These are phyloP conservation scores for Elsinoe arachidis DNA, from an alignment of 2,329 filamentous ascomycete genomes.

Conservation along the genomic window DNA sequence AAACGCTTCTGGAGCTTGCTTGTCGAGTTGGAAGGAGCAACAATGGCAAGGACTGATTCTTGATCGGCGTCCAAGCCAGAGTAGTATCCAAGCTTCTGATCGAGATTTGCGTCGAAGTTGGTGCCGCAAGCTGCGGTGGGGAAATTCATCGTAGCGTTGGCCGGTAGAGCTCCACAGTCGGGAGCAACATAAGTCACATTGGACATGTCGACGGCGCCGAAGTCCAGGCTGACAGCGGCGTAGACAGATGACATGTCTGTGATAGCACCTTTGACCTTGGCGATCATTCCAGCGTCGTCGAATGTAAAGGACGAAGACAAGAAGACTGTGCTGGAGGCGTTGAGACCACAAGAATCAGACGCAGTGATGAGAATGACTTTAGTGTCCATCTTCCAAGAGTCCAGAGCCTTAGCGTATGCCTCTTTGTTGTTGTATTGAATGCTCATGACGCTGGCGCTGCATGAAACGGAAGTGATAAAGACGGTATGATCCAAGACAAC, in stretches of 20 bases:
- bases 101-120: constrained; percentile 13
- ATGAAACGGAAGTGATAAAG: constrained; percentile 15
- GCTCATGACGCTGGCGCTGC: constrained; percentile 1
- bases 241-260: constrained; percentile 11
- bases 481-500: constrained; percentile 16
- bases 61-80: background rate
- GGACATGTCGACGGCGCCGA: constrained; percentile 11
- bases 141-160: constrained; percentile 8
- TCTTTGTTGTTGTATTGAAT: constrained; percentile 12
- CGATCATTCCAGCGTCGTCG: constrained; percentile 9
- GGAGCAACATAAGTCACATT: constrained; percentile 5
- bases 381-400: constrained; percentile 7
- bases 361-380: constrained; percentile 15
- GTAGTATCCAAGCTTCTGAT: constrained; percentile 16
- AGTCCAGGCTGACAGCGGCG: constrained; percentile 9
- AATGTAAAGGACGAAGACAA: constrained; percentile 15
- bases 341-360: constrained; percentile 13
- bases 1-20: background rate
- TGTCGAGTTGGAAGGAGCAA: constrained; percentile 4
- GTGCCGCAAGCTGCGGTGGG: constrained; percentile 14
- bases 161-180: background rate
- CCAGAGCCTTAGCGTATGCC: constrained; percentile 9
- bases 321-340: constrained; percentile 14
- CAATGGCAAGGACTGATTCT: constrained; percentile 3
- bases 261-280: constrained; percentile 9